These are phyloP conservation scores for Globisporangium splendens DNA, from an alignment of 352 stramenopile genomes.

Conservation along the genomic window DNA sequence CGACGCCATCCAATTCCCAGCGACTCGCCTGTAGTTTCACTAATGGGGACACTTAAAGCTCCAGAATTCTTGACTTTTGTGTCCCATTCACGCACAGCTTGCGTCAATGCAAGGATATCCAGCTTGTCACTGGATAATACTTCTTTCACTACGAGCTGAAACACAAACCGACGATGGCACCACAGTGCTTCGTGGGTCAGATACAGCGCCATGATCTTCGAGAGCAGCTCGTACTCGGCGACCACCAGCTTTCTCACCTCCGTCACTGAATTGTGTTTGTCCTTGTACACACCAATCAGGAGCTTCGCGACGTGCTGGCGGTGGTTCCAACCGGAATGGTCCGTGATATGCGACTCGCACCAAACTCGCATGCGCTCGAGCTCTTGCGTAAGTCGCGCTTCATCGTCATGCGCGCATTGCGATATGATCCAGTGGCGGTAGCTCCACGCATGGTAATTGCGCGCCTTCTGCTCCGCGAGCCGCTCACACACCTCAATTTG, in stretches of 20 bases:
- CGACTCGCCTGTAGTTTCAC: neutral
- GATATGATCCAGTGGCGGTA: constrained; percentile 77
- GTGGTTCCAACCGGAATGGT: constrained; percentile 82
- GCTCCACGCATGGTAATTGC: constrained; percentile 86
- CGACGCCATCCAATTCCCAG: neutral
- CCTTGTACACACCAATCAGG: constrained; percentile 12
- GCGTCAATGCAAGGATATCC: neutral
- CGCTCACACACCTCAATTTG: constrained; percentile 49
- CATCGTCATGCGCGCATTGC: constrained; percentile 15
- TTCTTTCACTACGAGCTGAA: constrained; percentile 37
- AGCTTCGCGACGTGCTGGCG: constrained; percentile 54
- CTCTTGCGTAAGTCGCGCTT: constrained; percentile 28
- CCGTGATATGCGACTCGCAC: constrained; percentile 64
- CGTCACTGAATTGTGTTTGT: neutral
- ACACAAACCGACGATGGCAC: constrained; percentile 73
- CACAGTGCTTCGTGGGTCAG: constrained; percentile 63
- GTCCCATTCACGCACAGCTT: constrained; percentile 7
- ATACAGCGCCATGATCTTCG: constrained; percentile 44
- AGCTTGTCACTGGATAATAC: neutral
- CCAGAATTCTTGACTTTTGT: constrained; percentile 3
- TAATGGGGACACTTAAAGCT: neutral
- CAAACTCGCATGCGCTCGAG: constrained; percentile 47
- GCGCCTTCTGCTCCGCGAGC: constrained; percentile 58
- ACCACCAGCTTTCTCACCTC: constrained; percentile 20
- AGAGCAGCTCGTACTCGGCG: constrained; percentile 50